Percentiles rank a stretch among this genome's conserved stretches.
Evolutionary conservation across 305 asterid genomes (phyloP).

Genomic region (Fraxinus sp.): DNA sequence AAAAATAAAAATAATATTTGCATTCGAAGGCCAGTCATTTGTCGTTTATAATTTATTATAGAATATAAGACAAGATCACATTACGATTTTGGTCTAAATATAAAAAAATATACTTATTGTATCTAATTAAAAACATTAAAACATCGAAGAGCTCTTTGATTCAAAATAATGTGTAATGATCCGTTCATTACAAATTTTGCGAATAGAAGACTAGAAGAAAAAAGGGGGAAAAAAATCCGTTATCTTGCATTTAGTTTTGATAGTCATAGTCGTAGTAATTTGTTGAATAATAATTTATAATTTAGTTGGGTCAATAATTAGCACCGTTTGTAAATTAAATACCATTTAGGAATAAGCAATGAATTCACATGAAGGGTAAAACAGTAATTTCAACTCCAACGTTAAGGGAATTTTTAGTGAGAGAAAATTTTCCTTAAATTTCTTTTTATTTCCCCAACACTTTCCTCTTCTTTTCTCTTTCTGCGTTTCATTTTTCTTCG

Average conservation of each 20-base stretch:
- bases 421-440: conserved; percentile 17
- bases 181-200: not conserved
- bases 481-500: conserved; percentile 16
- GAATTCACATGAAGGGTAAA: conserved; percentile 16
- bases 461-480: conserved; percentile 23
- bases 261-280: not conserved
- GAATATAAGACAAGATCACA: not conserved
- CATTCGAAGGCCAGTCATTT: not conserved
- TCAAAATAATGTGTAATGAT: not conserved
- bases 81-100: no score
- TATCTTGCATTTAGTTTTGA: not conserved
- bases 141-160: not conserved
- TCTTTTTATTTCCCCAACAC: conserved; percentile 23
- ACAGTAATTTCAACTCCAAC: conserved; percentile 40
- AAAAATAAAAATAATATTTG: not conserved
- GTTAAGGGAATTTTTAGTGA: conserved; percentile 37
- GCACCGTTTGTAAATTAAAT: not conserved
- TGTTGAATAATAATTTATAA: not conserved
- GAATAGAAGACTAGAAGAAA: not conserved
- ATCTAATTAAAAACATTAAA: not conserved
- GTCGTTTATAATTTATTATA: not conserved
- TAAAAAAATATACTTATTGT: not conserved
- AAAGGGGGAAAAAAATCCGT: not conserved
- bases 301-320: conserved; percentile 7
- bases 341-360: not conserved